Base-by-base conservation (phyloP, 495 filamentous ascomycete species). In the Cercophora scortea region DNA sequence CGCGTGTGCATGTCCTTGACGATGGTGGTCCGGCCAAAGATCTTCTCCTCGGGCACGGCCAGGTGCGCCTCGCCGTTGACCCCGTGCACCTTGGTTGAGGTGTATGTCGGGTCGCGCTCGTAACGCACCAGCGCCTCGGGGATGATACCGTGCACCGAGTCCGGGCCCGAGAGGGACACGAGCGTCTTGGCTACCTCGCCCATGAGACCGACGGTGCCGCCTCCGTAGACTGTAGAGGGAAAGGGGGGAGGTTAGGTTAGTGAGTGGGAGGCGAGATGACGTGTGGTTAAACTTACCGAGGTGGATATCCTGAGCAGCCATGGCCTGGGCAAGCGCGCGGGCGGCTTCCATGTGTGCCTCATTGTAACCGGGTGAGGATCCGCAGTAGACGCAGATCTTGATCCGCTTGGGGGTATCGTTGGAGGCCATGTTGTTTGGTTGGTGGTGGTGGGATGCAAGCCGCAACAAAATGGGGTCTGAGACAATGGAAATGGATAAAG, bases 1-100 rank as follows among this genome's bases (percentile, higher is more conserved):
- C 93, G 82, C 46, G 88, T 89, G 66, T 98, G 93, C 93, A 98
- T 98, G 61, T 95, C 89, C 54, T 80, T 74, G 18, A 97, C 93
- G 13, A 95, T 82, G 0, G 90, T 96, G 8, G 88, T 96, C 1
- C 77, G 71, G 0, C 94, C 93, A 62, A 82, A 98, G 9, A 86
- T 74, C 0, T 72, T 69, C 62, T 88, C 82, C 40, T 85, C 78
- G 9, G 90, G 84, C 3, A 82, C 68, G 12, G 55, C 45, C 13
- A 64, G 45, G 17, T 41, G 40, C 8, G 40, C 42, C 25, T 25
- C 25, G 16, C 18, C 32, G 10, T 65, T 55, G 9, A 25, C 25
- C 65, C 61, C 42, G 60, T 55, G 60, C 43, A 54, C 58, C 10
- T 66, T 53, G 35, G 69, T 65, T 4, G 70, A 63, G 43, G 70